phyloP scores from a whole-genome alignment of 345 rosid genomes.

The Hibiscus syriacus region DNA sequence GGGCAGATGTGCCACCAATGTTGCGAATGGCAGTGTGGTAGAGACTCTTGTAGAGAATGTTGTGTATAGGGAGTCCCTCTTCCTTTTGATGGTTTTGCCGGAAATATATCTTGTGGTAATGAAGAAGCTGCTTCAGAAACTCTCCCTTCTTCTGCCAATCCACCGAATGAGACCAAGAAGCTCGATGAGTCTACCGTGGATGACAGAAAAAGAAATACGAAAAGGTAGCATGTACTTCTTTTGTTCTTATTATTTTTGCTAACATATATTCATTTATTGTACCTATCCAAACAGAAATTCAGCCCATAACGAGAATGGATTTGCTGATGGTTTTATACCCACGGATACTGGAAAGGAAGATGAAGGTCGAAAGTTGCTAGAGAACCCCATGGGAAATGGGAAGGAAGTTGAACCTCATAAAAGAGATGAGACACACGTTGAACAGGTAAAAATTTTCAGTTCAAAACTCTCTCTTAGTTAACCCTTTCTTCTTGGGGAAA shows the following conservation, averaged over 20 bases:
- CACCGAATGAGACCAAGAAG: constrained; percentile 14
- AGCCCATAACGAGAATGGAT: constrained; percentile 22
- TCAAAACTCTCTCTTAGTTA: neutral
- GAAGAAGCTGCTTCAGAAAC: constrained; percentile 33
- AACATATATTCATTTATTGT: neutral
- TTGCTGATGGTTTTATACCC: constrained; percentile 4
- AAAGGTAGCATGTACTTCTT: constrained; percentile 32
- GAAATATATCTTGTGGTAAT: constrained; percentile 26
- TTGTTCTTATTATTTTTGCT: neutral
- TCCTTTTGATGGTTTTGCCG: constrained; percentile 38
- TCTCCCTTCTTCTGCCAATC: constrained; percentile 18
- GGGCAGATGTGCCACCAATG: constrained; percentile 49
- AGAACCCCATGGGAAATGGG: constrained; percentile 16
- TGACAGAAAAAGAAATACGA: constrained; percentile 25
- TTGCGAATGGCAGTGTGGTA: constrained; percentile 39
- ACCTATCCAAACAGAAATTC: constrained; percentile 26
- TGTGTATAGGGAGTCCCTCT: constrained; percentile 47
- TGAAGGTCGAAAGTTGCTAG: constrained; percentile 19
- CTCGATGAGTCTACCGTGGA: constrained; percentile 15
- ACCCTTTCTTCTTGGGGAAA: neutral
- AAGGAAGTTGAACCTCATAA: constrained; percentile 25
- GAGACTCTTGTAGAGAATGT: constrained; percentile 48
- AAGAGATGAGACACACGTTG: constrained; percentile 10
- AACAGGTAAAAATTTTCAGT: constrained; percentile 24
- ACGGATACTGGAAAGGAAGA: constrained; percentile 25